Evolutionary conservation across 495 filamentous ascomycete species (phyloP).

Genomic region (Aspergillus coremiiformis): DNA sequence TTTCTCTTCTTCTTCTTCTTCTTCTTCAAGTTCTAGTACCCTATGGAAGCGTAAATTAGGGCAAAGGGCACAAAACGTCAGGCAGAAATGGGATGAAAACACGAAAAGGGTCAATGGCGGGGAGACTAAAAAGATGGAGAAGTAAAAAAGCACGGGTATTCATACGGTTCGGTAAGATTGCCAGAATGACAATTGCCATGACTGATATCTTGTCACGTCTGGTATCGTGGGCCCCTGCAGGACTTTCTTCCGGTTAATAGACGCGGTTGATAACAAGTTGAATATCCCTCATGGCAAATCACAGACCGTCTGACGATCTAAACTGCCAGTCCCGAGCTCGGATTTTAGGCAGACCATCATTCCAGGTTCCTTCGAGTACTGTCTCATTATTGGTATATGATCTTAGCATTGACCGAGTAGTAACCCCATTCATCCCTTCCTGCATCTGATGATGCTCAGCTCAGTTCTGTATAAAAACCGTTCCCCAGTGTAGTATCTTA

Average conservation of each 20-base stretch:
- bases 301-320: background rate
- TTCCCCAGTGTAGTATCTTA: too few species aligned
- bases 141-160: background rate
- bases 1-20: too few species aligned
- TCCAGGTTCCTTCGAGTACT: too few species aligned
- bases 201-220: background rate
- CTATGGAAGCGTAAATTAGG: too few species aligned
- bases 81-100: conserved; percentile 9
- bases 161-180: background rate
- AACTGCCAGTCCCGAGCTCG: background rate
- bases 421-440: too few species aligned
- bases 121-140: background rate
- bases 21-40: too few species aligned
- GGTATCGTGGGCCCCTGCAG: background rate
- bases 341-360: background rate
- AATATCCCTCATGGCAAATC: background rate
- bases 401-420: too few species aligned
- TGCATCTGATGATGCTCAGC: too few species aligned
- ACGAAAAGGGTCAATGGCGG: background rate
- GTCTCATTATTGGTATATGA: too few species aligned
- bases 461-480: too few species aligned
- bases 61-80: conserved; percentile 20
- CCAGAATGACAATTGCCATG: too few species aligned
- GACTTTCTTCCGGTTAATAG: too few species aligned
- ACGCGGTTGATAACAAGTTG: background rate